Evolutionary conservation across 192 early-diverging fungal species (phyloP).

Genomic region (Backusella parvicylindrica): DNA sequence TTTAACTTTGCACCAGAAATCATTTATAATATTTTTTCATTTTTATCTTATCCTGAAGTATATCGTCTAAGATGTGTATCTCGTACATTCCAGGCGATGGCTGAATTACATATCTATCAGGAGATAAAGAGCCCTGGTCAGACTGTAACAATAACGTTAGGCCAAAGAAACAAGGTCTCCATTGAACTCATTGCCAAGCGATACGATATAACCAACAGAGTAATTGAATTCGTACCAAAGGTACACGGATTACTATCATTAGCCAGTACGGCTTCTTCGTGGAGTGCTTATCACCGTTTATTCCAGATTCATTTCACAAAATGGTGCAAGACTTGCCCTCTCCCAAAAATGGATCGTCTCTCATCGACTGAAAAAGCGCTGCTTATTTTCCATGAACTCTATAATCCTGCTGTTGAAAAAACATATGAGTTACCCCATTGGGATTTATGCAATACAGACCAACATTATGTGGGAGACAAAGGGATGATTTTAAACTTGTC

Average conservation of each 20-base stretch:
- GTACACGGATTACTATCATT: background rate
- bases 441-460: background rate
- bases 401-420: conserved; percentile 25
- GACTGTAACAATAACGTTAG: conserved; percentile 12
- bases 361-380: conserved; percentile 6
- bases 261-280: background rate
- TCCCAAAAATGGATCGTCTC: background rate
- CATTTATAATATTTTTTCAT: conserved; percentile 16
- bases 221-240: conserved; percentile 28
- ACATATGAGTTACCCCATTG: conserved; percentile 15
- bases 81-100: background rate
- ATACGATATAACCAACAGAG: conserved; percentile 16
- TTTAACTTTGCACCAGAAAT: conserved; percentile 24
- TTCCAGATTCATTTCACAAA: conserved; percentile 21
- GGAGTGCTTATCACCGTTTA: conserved; percentile 9
- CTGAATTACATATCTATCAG: conserved; percentile 10
- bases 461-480: conserved; percentile 30
- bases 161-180: background rate
- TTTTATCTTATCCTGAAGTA: conserved; percentile 13
- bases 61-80: conserved; percentile 15
- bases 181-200: conserved; percentile 1
- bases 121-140: background rate
- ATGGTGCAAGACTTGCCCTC: conserved; percentile 8
- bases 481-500: conserved; percentile 21
- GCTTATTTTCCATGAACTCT: conserved; percentile 16